These are phyloP conservation scores for Colletotrichum euphorbiae DNA, from an alignment of 2,329 filamentous ascomycete species.

Conservation along the genomic window DNA sequence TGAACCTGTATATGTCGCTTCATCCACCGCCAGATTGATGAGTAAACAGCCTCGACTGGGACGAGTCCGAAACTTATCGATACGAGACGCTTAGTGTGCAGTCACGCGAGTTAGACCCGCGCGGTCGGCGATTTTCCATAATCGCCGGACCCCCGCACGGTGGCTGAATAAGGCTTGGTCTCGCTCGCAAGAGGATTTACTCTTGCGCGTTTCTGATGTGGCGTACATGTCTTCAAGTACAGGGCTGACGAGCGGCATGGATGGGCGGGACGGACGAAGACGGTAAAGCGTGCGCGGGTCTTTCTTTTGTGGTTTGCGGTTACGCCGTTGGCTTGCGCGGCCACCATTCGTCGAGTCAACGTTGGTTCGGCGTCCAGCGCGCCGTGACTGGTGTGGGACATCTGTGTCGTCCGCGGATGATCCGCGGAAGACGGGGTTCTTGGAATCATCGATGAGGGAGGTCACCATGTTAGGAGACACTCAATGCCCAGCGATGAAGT, in stretches of 20 bases:
- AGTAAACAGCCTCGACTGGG: slow-evolving; percentile 13
- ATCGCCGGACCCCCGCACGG: not conserved
- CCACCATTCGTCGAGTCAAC: not conserved
- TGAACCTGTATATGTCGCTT: not conserved
- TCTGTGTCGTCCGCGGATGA: not conserved
- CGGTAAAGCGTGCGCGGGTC: not conserved
- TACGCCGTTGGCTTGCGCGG: not conserved
- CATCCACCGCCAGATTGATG: not conserved
- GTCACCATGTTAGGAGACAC: too few relatives aligned
- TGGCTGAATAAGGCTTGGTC: not conserved
- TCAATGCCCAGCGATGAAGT: too few relatives aligned
- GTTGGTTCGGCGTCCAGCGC: not conserved
- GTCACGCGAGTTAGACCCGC: not conserved
- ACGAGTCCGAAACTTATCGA: not conserved
- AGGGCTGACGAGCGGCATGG: not conserved
- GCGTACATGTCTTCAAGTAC: not conserved
- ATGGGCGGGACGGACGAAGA: not conserved
- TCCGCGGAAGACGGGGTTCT: not conserved
- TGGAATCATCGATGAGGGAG: not conserved
- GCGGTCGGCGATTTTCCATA: not conserved
- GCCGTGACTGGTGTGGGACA: not conserved
- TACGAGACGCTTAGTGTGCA: slow-evolving; percentile 16
- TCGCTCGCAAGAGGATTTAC: too few relatives aligned
- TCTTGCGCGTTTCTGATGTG: not conserved
- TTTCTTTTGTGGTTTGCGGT: not conserved